These are phyloP conservation scores for Lipomyces sp. DNA, from an alignment of 805 yeast species.

Conservation along the genomic window DNA sequence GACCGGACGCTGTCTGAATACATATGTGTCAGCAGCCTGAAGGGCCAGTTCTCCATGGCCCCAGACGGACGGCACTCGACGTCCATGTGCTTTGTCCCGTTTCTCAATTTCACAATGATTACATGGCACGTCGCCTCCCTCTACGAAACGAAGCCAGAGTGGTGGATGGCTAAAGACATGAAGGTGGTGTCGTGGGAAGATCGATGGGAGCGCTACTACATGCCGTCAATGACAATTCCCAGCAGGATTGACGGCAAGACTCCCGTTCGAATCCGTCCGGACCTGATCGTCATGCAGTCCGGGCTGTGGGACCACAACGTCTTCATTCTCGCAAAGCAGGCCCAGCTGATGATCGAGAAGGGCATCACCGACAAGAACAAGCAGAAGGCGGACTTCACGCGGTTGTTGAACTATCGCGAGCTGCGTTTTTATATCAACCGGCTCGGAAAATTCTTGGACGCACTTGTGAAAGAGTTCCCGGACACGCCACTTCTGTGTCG, in stretches of 20 bases:
- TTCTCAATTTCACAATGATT: slow-evolving; percentile 7
- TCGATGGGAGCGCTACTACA: slow-evolving; percentile 7
- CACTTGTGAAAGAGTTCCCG: background rate
- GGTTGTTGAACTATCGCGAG: slow-evolving; percentile 2
- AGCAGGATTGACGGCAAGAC: background rate
- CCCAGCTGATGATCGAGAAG: too few relatives aligned
- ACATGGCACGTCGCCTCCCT: slow-evolving; percentile 17
- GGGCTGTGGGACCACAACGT: slow-evolving; percentile 11
- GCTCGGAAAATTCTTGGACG: too few relatives aligned
- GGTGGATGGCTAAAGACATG: slow-evolving; percentile 19
- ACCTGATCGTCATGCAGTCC: slow-evolving; percentile 7
- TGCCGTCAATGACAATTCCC: background rate
- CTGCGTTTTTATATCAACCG: slow-evolving; percentile 2
- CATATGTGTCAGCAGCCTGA: slow-evolving; percentile 1
- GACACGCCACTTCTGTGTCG: slow-evolving; percentile 8
- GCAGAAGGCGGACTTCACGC: background rate
- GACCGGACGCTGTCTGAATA: slow-evolving; percentile 1
- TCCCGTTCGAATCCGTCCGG: slow-evolving; percentile 1
- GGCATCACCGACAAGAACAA: too few relatives aligned
- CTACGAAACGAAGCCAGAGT: slow-evolving; percentile 5
- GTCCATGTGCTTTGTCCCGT: slow-evolving; percentile 4
- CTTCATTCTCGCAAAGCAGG: background rate
- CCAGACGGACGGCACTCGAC: slow-evolving; percentile 5
- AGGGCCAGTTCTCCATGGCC: background rate
- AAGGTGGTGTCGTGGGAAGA: slow-evolving; percentile 6